Evolutionary conservation across 2,329 filamentous ascomycete species (phyloP), one percentile per base, ranked within the genome.

Genomic region (Aureobasidium sp.): DNA sequence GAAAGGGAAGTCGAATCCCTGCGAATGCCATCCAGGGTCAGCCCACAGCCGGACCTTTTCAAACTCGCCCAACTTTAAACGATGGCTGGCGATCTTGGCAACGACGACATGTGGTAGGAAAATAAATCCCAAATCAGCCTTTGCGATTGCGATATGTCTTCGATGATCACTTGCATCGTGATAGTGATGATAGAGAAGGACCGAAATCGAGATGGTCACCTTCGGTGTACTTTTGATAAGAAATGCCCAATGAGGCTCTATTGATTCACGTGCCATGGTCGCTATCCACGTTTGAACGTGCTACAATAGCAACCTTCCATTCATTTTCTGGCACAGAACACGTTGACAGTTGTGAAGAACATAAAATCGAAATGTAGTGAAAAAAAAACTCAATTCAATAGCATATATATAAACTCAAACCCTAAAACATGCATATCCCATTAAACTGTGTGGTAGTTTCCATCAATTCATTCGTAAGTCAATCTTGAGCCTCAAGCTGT

Each of bases 41-140:
- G 46, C 51, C 59, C 59, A 61, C 57, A 41, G 44, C 24, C 13
- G 37, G 56, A 60, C 36, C 47, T 27, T 43, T 29, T 57, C 36
- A 10, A 43, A 37, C 52, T 37, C 27, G 36, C 9, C n/a, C 27
- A 47, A 43, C 59, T 61, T 17, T 44, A 37, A 47, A 20, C 17
- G 39, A 20, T 55, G 47, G 47, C 37, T 61, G 32, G 17, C 17
- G 9, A 46, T 32, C 59, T 61, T 61, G 59, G 50, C 48, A 61
- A 61, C 50, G 59, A 61, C 59, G 44, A 53, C 59, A 46, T 55
- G 29, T 47, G 17, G 26, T 61, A 41, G 39, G 59, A 24, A 61
- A 44, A 27, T 52, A 17, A 52, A 32, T 44, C 57, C 47, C 34
- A 48, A 48, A 34, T 50, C 29, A 52, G 59, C 43, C 34, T n/a